Evolutionary conservation across 1,284 basidiomycete genomes (phyloP).

Genomic region (Ceratobasidium papillatum): DNA sequence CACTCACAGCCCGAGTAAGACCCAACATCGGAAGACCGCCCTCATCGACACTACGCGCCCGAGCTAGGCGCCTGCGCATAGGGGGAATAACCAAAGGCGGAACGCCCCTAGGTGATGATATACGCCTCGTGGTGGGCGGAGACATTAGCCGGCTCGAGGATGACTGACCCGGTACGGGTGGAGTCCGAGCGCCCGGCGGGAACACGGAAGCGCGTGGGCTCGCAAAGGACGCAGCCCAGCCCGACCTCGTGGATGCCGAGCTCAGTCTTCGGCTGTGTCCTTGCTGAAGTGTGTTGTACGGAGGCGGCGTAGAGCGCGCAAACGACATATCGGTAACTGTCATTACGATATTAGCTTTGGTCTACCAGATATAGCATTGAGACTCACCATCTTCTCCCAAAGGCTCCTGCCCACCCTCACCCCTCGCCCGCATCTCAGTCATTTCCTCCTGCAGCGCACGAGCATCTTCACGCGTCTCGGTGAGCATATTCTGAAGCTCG

Average conservation of each 20-base stretch:
- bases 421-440: conserved; percentile 70
- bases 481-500: conserved; percentile 76
- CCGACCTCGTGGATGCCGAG: conserved; percentile 8
- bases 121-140: conserved; percentile 10
- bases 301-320: conserved; percentile 31
- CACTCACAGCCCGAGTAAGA: conserved; percentile 5
- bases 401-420: conserved; percentile 37
- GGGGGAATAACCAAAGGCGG: conserved; percentile 34
- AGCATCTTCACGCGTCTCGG: conserved; percentile 80
- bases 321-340: conserved; percentile 36
- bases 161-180: not conserved
- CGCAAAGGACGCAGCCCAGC: conserved; percentile 38
- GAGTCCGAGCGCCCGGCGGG: conserved; percentile 2
- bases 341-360: not conserved
- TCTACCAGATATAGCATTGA: not conserved
- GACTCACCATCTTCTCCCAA: conserved; percentile 31
- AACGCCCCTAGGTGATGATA: conserved; percentile 16
- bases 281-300: not conserved
- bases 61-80: conserved; percentile 14
- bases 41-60: not conserved
- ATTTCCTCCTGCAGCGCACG: conserved; percentile 74
- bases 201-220: conserved; percentile 8
- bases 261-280: conserved; percentile 20
- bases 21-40: not conserved
- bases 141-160: conserved; percentile 8